Conservation (phyloP, 495 filamentous ascomycete species). For the Aspergillus cavernicola region DNA sequence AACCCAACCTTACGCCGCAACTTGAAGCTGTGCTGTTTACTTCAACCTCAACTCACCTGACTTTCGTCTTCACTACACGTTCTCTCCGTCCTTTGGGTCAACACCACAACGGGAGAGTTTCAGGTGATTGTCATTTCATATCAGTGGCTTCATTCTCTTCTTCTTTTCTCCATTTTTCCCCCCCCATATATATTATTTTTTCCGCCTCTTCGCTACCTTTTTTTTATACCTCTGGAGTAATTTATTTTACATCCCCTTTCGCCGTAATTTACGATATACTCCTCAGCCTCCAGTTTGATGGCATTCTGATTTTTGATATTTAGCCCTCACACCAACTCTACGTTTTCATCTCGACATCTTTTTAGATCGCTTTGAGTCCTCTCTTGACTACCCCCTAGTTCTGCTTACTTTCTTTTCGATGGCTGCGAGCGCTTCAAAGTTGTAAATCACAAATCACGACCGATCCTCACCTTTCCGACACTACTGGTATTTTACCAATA, state of each 20-base stretch:
- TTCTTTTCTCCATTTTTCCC: not conserved
- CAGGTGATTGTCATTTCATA: not conserved
- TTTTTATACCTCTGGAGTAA: conserved; percentile 1
- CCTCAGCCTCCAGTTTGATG: conserved; percentile 7
- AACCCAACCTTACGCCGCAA: conserved; percentile 13
- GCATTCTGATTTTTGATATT: not conserved
- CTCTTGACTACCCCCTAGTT: not conserved
- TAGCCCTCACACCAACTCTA: not conserved
- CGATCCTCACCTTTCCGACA: conserved; percentile 10
- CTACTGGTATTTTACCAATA: conserved; percentile 10
- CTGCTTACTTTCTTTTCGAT: conserved; percentile 5
- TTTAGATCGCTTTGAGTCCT: conserved; percentile 4
- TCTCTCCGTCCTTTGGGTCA: not conserved
- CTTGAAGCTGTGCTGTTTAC: conserved; percentile 18
- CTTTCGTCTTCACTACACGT: not conserved
- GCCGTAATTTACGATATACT: conserved; percentile 7
- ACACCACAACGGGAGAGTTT: not conserved
- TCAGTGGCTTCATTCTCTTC: conserved; percentile 7
- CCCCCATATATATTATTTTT: not conserved
- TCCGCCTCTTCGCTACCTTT: too few relatives aligned
- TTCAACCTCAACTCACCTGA: conserved; percentile 13
- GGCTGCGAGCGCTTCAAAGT: conserved; percentile 27
- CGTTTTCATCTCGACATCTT: conserved; percentile 8
- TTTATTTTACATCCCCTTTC: conserved; percentile 1
- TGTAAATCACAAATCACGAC: conserved; percentile 20